Percentiles rank a stretch among this genome's conserved stretches.
Conservation (phyloP, 306 rosid genomes). For the Adenanthera pavonina region DNA sequence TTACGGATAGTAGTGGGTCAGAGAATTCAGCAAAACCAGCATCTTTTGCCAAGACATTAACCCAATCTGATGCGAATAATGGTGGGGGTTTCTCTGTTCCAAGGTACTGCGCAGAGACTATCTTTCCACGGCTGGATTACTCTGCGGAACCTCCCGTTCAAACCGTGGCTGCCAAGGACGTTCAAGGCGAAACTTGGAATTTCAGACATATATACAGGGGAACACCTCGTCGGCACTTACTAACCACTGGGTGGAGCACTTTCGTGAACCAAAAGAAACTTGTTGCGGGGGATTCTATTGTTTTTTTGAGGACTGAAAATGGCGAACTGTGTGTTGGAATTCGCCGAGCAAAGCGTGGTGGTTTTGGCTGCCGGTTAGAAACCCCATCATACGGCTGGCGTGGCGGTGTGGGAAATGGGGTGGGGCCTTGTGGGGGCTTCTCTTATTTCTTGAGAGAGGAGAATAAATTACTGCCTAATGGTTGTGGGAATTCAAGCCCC, state of each 20-base stretch:
- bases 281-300: constrained; percentile 95
- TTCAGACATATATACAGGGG: constrained; percentile 94
- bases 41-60: constrained; percentile 89
- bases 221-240: constrained; percentile 89
- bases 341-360: constrained; percentile 75
- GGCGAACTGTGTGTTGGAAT: constrained; percentile 88
- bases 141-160: constrained; percentile 97
- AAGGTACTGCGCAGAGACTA: constrained; percentile 93
- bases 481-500: not conserved
- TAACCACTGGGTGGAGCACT: constrained; percentile 96
- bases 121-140: constrained; percentile 88
- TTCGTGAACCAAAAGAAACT: constrained; percentile 97
- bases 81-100: constrained; percentile 99
- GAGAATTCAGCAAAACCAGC: constrained; percentile 77
- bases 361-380: constrained; percentile 72
- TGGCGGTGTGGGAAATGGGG: constrained; percentile 42
- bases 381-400: constrained; percentile 1
- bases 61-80: constrained; percentile 97
- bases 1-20: constrained; percentile 37
- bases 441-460: constrained; percentile 72
- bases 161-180: constrained; percentile 85
- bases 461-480: not conserved
- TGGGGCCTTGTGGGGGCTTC: constrained; percentile 63
- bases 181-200: constrained; percentile 93
- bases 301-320: constrained; percentile 76